Evolutionary conservation across 2,329 filamentous ascomycete species (phyloP).

Genomic region (Alternaria longipes): DNA sequence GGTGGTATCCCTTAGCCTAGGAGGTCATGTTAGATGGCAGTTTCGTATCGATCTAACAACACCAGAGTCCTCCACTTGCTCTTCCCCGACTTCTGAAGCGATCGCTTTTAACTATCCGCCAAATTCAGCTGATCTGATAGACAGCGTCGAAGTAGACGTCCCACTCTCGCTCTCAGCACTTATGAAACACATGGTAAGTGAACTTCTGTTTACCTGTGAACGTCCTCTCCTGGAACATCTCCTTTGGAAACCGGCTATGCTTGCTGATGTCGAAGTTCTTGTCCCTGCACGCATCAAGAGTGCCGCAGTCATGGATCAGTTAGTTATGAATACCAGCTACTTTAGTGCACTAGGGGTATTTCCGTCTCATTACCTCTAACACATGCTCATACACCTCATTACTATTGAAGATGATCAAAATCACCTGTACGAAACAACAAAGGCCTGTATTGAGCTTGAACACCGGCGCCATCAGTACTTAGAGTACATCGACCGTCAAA

Average conservation of each 20-base stretch:
- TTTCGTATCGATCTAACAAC: conserved; percentile 6
- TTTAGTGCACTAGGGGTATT: conserved; percentile 4
- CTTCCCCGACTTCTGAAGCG: neutral
- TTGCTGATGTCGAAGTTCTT: conserved; percentile 12
- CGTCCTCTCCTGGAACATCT: conserved; percentile 7
- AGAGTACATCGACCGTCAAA: neutral
- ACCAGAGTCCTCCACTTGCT: neutral
- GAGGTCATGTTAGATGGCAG: neutral
- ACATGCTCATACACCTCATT: conserved; percentile 9
- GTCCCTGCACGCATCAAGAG: conserved; percentile 8
- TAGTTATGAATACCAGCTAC: conserved; percentile 14
- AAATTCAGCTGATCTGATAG: neutral
- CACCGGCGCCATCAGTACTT: neutral
- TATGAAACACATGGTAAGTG: neutral
- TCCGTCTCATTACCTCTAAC: neutral
- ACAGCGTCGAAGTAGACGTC: neutral
- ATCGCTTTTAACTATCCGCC: neutral
- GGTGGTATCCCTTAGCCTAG: neutral
- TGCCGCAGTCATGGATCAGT: neutral
- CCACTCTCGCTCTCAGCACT: too few species aligned
- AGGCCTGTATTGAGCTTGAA: neutral
- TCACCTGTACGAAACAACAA: conserved; percentile 1
- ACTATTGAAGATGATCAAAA: conserved; percentile 3
- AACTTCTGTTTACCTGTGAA: neutral
- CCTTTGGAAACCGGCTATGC: neutral